Base-by-base conservation (phyloP, 345 rosid genomes). In the Rhodomyrtus tomentosa region DNA sequence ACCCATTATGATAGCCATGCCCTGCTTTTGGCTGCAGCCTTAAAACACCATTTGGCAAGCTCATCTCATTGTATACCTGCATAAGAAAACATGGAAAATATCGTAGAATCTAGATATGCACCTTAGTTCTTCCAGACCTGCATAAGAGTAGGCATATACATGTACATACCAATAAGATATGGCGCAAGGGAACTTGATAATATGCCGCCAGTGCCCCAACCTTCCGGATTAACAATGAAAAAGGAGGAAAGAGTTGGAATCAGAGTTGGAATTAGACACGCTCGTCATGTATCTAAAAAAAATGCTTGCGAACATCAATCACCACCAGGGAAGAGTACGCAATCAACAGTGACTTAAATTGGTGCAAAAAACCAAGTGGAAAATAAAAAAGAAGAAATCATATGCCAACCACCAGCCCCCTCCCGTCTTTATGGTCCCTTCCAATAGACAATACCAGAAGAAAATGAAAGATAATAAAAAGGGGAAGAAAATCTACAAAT, bases 181-280 rank as follows among this genome's bases (percentile, higher is more conserved):
- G 98, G 5, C 96, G 98, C 86, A 96, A 81, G 51, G 99, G 99
- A 74, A 96, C 94, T 93, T 91, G 95, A 90, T 95, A 96, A 83
- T 94, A 87, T 42, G 98, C 94, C 84, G 99, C 99, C 87, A 96
- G 96, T 50, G 98, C 93, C 85, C 98, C 98, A 90, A 95, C 96
- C 99, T 96, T 81, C 52, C 58, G 18, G 45, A 32, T 82, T 54
- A 82, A 45, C 25, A 82, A 51, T 25, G 45, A 55, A 2, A 55
- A 21, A 14, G 0, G 45, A 32, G 45, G 32, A 62, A 62, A 16
- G 76, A 68, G 3, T 68, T 68, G 20, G 45, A 32, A 68, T 16
- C 18, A 16, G 76, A 68, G 3, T 68, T 68, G 20, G 45, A 32
- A 68, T 16, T 32, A 68, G 45, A 68, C 18, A 68, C 22, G 18